Percentiles rank a stretch among this genome's conserved stretches.
phyloP scores from a whole-genome alignment of 441 rosid species.

The Eutrema salsugineum region DNA sequence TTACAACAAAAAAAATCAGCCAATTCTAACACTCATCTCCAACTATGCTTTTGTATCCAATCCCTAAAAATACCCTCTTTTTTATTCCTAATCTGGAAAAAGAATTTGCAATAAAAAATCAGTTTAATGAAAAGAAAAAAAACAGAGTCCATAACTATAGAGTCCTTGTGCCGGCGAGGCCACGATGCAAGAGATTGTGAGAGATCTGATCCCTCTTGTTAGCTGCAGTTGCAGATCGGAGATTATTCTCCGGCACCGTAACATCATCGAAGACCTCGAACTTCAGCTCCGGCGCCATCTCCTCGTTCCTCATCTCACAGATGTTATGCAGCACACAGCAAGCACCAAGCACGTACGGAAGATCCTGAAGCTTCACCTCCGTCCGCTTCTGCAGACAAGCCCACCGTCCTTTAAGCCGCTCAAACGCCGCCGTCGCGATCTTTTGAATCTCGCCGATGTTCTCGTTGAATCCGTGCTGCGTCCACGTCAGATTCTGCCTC shows the following conservation, averaged over 20 bases:
- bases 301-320: conserved; percentile 70
- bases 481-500: conserved; percentile 73
- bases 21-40: neutral
- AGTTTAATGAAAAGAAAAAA: neutral
- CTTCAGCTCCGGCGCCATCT: conserved; percentile 38
- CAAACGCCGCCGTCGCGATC: conserved; percentile 51
- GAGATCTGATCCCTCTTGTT: conserved; percentile 70
- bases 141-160: conserved; percentile 30
- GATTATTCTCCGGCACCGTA: conserved; percentile 48
- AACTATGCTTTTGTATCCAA: conserved; percentile 13
- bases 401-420: conserved; percentile 72
- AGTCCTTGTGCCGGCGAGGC: conserved; percentile 46
- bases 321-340: conserved; percentile 84
- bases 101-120: conserved; percentile 29
- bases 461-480: conserved; percentile 77
- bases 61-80: neutral
- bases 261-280: conserved; percentile 70
- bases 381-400: conserved; percentile 72
- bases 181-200: conserved; percentile 79
- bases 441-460: conserved; percentile 44
- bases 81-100: conserved; percentile 28
- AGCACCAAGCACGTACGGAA: conserved; percentile 81
- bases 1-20: conserved; percentile 7
- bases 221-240: conserved; percentile 44
- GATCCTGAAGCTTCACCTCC: conserved; percentile 76